These are phyloP conservation scores for Cyclotella atomus DNA, from an alignment of 108 stramenopile genomes.

Conservation along the genomic window DNA sequence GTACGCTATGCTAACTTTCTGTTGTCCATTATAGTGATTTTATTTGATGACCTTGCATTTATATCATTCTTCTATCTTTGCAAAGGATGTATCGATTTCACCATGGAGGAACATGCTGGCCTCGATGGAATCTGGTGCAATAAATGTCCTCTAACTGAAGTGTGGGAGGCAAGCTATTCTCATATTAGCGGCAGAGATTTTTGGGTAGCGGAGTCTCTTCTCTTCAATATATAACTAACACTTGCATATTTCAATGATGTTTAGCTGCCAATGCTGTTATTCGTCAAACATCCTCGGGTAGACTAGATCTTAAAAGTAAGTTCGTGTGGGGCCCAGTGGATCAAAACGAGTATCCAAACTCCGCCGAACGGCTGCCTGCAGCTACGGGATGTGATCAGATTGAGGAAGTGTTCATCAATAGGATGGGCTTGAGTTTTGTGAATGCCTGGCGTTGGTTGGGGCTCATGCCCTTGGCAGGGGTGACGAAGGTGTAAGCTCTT, in stretches of 20 bases:
- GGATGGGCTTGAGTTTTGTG: conserved; percentile 37
- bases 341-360: conserved; percentile 2
- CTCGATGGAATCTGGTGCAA: conserved; percentile 34
- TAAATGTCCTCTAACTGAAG: conserved; percentile 12
- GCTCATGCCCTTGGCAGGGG: conserved; percentile 46
- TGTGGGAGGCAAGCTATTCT: conserved; percentile 23
- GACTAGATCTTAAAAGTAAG: conserved; percentile 12
- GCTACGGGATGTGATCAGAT: conserved; percentile 16
- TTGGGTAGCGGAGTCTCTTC: conserved; percentile 33
- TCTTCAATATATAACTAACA: too few species aligned
- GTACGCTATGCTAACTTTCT: too few species aligned
- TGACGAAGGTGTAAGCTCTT: conserved; percentile 7
- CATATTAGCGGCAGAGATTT: conserved; percentile 26
- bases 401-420: conserved; percentile 27
- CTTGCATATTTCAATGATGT: too few species aligned
- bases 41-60: too few species aligned
- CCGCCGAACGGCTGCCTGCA: conserved; percentile 24
- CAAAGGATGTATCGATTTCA: conserved; percentile 36
- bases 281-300: conserved; percentile 17
- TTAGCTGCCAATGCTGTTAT: conserved; percentile 35
- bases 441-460: conserved; percentile 50
- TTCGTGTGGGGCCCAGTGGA: conserved; percentile 39
- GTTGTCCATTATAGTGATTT: too few species aligned
- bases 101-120: conserved; percentile 12
- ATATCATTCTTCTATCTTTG: too few species aligned